Evolutionary conservation across 129 eudicot genomes (phyloP), one percentile per base, ranked within the genome.

Genomic region (Flaveria trinervia): DNA sequence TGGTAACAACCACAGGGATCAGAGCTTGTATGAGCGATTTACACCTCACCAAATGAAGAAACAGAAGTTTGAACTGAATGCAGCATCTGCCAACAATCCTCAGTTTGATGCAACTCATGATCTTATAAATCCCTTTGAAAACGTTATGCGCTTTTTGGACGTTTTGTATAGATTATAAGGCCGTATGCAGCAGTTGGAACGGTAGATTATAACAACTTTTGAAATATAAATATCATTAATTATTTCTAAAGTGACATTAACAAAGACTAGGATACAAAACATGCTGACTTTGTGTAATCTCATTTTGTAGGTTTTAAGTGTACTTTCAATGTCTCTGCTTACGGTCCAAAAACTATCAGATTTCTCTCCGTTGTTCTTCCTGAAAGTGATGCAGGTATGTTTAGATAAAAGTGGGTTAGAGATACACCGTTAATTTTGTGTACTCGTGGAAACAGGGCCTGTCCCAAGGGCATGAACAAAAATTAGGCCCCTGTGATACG

Each of bases 181-280:
- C 80, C 80, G 1, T 76, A 76, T 39, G 80, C 80, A 76, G 80
- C 80, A 3, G 54, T 76, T 36, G 80, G 80, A 76, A 76, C 80
- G 66, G 80, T 48, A 76, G 71, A 20, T 39, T 23, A 20, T 73
- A 56, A 43, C 12, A 18, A 26, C n/a, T 13, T 60, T 23, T 60
- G 2, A 26, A 23, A 12, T 60, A 60, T 60, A 8, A 1, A 10
- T 60, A 25, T 11, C 67, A 60, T 1, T 0, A 0, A 1, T 60
- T 60, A 23, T 23, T 11, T 28, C 8, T 60, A 11, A 60, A 10
- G 15, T 25, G 0, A 13, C 20, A 1, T 50, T 1, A 57, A 18
- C 5, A 43, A 41, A 59, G 12, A 41, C 71, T 43, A 41, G 22
- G 51, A 41, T 20, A 18, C 16, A 22, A 43, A 30, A 1, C 9